These are phyloP conservation scores for Fragilaria crotonensis DNA, from an alignment of 108 stramenopile genomes.

Conservation along the genomic window DNA sequence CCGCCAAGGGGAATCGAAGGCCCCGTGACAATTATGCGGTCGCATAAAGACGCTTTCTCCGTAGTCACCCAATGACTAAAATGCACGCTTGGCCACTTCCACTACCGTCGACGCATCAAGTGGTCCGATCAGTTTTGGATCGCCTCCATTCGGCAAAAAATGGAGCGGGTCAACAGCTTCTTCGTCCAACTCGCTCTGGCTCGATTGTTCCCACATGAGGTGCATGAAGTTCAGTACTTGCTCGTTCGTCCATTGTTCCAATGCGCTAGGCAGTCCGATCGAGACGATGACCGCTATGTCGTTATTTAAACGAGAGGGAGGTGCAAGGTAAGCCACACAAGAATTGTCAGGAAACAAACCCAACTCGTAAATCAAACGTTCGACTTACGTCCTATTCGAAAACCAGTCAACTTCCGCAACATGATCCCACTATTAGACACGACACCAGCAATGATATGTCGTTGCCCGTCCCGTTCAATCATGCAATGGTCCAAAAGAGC, in stretches of 20 bases:
- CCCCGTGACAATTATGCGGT: constrained; percentile 8
- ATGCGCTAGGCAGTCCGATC: constrained; percentile 65
- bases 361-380: too few relatives aligned
- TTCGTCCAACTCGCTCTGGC: constrained; percentile 4
- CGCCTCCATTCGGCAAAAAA: constrained; percentile 14
- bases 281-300: constrained; percentile 61
- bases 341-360: too few relatives aligned
- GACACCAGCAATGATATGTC: constrained; percentile 75
- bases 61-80: constrained; percentile 51
- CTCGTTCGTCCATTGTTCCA: constrained; percentile 81
- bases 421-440: constrained; percentile 66
- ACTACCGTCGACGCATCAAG: constrained; percentile 68
- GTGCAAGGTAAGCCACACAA: too few relatives aligned
- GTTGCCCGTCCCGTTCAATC: constrained; percentile 61
- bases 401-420: constrained; percentile 59
- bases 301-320: too few relatives aligned
- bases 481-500: constrained; percentile 58
- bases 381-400: constrained; percentile 65
- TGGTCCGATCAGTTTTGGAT: constrained; percentile 32
- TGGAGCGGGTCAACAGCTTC: constrained; percentile 34
- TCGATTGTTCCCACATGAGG: constrained; percentile 65
- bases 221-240: constrained; percentile 81
- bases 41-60: constrained; percentile 58
- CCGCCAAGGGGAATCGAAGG: constrained; percentile 55
- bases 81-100: constrained; percentile 65